phyloP scores from a whole-genome alignment of 2,329 filamentous ascomycete genomes.

The Botrytis aclada region DNA sequence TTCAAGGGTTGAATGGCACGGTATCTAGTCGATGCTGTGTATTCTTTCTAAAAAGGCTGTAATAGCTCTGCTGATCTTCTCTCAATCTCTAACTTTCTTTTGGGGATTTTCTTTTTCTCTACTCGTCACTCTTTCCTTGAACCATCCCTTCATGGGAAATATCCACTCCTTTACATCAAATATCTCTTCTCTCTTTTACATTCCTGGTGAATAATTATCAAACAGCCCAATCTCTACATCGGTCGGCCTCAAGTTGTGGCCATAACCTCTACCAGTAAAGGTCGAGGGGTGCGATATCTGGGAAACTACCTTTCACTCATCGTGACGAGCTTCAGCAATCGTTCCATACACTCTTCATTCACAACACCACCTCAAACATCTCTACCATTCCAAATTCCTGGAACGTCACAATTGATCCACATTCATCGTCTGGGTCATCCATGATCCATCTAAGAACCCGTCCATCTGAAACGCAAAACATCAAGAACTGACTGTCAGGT shows the following conservation, averaged over 20 bases:
- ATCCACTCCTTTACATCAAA: not conserved
- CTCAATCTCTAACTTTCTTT: not conserved
- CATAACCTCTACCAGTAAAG: not conserved
- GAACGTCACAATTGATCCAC: not conserved
- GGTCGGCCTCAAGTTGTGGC: slow-evolving; percentile 4
- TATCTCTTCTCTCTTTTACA: not conserved
- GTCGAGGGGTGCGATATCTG: not conserved
- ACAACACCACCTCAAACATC: not conserved
- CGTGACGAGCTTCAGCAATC: not conserved
- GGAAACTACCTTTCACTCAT: not conserved
- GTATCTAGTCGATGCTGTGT: not conserved
- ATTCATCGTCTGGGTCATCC: not conserved
- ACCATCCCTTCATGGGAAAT: not conserved
- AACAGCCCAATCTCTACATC: not conserved
- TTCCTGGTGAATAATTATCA: not conserved
- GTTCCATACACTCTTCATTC: not conserved
- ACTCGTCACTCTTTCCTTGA: not conserved
- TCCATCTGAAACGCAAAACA: not conserved
- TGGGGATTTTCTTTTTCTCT: not conserved
- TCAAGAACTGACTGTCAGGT: slow-evolving; percentile 4
- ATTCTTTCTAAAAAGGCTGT: slow-evolving; percentile 7
- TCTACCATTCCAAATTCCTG: not conserved
- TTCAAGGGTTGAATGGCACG: not conserved
- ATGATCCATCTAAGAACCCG: not conserved
- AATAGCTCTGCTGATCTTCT: not conserved